Evolutionary conservation across 2,329 filamentous ascomycete species (phyloP).

Genomic region (Ascocoryne sarcoides): DNA sequence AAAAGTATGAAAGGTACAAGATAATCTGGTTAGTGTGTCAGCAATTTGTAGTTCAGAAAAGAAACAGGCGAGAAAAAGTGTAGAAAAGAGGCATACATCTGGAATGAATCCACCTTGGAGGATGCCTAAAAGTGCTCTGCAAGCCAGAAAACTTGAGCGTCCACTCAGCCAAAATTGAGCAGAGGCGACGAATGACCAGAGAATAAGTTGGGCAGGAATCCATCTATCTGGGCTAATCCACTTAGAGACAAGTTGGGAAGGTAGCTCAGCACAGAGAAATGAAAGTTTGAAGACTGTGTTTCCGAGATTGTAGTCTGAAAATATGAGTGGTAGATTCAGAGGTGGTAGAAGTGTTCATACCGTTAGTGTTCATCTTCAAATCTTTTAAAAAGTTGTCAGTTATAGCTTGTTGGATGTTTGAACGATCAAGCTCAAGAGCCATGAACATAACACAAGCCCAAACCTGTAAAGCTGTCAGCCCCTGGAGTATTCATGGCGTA

Average conservation of each 20-base stretch:
- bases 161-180: conserved; percentile 32
- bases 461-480: conserved; percentile 8
- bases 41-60: neutral
- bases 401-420: conserved; percentile 49
- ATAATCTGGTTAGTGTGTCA: conserved; percentile 31
- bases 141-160: conserved; percentile 29
- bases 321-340: neutral
- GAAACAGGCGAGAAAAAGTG: too few relatives aligned
- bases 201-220: conserved; percentile 43
- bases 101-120: conserved; percentile 46
- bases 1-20: conserved; percentile 62
- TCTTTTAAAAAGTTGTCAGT: conserved; percentile 47
- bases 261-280: conserved; percentile 40
- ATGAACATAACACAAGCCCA: conserved; percentile 49
- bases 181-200: conserved; percentile 47
- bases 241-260: conserved; percentile 42
- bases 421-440: conserved; percentile 50
- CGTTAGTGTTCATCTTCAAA: conserved; percentile 36
- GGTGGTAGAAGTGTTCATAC: conserved; percentile 18
- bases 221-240: conserved; percentile 43
- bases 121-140: conserved; percentile 22
- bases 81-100: conserved; percentile 31
- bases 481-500: neutral
- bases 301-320: conserved; percentile 40
- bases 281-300: conserved; percentile 32